These are phyloP conservation scores for Ciborinia camelliae DNA, from an alignment of 2,329 filamentous ascomycete genomes.

Conservation along the genomic window DNA sequence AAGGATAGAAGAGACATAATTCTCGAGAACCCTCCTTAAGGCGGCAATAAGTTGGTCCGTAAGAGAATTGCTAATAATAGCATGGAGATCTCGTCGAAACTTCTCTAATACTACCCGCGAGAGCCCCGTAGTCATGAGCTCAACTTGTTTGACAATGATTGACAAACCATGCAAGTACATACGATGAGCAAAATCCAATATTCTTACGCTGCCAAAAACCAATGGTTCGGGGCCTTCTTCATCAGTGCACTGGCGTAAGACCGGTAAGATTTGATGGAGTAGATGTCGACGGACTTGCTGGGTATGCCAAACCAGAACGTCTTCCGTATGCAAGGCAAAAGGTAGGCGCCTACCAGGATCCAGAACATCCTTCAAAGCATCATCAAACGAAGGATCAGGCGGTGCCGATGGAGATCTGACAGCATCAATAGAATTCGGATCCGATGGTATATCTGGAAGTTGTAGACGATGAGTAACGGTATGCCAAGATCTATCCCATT, in stretches of 20 bases:
- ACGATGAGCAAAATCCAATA: constrained; percentile 56
- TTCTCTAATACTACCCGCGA: constrained; percentile 44
- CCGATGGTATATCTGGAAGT: constrained; percentile 54
- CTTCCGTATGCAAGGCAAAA: constrained; percentile 50
- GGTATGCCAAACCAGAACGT: constrained; percentile 58
- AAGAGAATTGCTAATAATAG: constrained; percentile 62
- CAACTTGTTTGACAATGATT: constrained; percentile 47
- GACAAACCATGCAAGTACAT: constrained; percentile 55
- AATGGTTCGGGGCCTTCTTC: constrained; percentile 43
- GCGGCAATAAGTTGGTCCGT: constrained; percentile 52
- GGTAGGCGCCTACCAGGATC: constrained; percentile 47
- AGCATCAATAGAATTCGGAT: constrained; percentile 30
- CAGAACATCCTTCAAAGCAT: constrained; percentile 53
- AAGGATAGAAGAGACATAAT: constrained; percentile 51
- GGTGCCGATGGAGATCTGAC: constrained; percentile 28
- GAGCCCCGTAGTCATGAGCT: constrained; percentile 36
- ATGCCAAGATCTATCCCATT: constrained; percentile 62
- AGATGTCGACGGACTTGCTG: constrained; percentile 61
- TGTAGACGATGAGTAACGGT: constrained; percentile 55
- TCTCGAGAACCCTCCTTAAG: constrained; percentile 52
- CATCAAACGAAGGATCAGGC: constrained; percentile 44
- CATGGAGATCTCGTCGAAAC: constrained; percentile 61
- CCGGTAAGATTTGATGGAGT: constrained; percentile 54
- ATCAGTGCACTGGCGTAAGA: constrained; percentile 46
- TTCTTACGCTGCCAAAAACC: constrained; percentile 51